phyloP scores from a whole-genome alignment of 2,329 filamentous ascomycete genomes.

The Aspergillus alliaceus region DNA sequence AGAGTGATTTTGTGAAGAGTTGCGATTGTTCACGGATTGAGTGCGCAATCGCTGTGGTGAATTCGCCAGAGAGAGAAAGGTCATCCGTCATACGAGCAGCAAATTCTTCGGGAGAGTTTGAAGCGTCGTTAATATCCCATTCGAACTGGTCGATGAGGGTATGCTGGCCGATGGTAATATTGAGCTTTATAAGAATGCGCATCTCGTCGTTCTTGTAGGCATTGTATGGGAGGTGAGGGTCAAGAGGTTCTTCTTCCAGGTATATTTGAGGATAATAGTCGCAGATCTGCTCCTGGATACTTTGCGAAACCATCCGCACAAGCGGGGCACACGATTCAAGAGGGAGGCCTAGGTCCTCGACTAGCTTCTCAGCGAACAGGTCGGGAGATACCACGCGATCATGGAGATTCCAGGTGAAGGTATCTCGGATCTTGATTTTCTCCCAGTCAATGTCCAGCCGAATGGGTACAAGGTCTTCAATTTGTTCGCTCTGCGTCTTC shows the following conservation, averaged over 20 bases:
- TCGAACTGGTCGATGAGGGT: constrained; percentile 97
- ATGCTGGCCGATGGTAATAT: constrained; percentile 94
- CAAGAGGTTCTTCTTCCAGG: constrained; percentile 84
- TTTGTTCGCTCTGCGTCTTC: constrained; percentile 80
- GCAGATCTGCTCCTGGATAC: constrained; percentile 82
- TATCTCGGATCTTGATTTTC: constrained; percentile 92
- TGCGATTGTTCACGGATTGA: constrained; percentile 96
- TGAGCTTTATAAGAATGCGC: constrained; percentile 91
- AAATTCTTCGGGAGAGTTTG: constrained; percentile 94
- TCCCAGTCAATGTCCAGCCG: constrained; percentile 93
- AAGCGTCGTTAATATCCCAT: constrained; percentile 96
- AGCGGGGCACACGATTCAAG: constrained; percentile 60
- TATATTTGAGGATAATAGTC: constrained; percentile 93
- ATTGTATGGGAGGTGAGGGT: constrained; percentile 84
- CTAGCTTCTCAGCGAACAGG: constrained; percentile 81
- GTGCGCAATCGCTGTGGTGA: constrained; percentile 95
- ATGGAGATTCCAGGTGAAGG: constrained; percentile 97
- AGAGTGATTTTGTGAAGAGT: constrained; percentile 88
- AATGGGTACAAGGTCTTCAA: constrained; percentile 88
- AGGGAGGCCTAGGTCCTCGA: constrained; percentile 82
- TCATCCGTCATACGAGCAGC: constrained; percentile 86
- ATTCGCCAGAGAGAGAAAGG: constrained; percentile 88
- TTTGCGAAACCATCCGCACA: constrained; percentile 64
- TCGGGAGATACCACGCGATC: constrained; percentile 79
- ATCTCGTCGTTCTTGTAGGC: constrained; percentile 99